Percentiles rank a stretch among this genome's conserved stretches.
These are phyloP conservation scores for Pueraria montana DNA, from an alignment of 306 rosid genomes.

Conservation along the genomic window DNA sequence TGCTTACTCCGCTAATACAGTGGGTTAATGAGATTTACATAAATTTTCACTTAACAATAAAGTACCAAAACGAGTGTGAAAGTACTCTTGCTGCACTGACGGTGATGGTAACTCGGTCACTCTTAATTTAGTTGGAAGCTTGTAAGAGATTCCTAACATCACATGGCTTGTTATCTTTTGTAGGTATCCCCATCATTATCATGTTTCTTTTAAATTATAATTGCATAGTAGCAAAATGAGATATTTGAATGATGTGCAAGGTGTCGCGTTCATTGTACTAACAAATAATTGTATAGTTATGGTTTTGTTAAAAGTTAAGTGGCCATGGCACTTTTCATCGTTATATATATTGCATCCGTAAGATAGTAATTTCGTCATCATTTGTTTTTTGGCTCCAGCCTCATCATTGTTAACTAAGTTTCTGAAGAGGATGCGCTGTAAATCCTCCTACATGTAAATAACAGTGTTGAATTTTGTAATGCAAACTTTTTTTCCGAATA, in stretches of 20 bases:
- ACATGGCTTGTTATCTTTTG: neutral
- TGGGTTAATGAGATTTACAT: neutral
- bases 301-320: neutral
- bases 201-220: neutral
- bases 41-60: neutral
- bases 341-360: neutral
- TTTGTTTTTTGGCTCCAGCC: neutral
- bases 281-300: slow-evolving; percentile 10
- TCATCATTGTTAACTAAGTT: neutral
- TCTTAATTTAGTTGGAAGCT: slow-evolving; percentile 1
- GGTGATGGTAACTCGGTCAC: slow-evolving; percentile 6
- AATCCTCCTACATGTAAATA: neutral
- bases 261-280: slow-evolving; percentile 1
- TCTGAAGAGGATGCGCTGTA: neutral
- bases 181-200: slow-evolving; percentile 2
- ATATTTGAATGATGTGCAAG: slow-evolving; percentile 6
- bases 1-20: neutral
- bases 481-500: neutral
- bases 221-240: slow-evolving; percentile 21
- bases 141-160: slow-evolving; percentile 10
- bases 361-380: neutral
- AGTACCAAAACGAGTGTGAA: neutral
- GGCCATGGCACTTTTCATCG: neutral
- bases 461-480: neutral
- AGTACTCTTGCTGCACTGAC: neutral